phyloP scores from a whole-genome alignment of 768 basidiomycete species.

The Astraeus odoratus region DNA sequence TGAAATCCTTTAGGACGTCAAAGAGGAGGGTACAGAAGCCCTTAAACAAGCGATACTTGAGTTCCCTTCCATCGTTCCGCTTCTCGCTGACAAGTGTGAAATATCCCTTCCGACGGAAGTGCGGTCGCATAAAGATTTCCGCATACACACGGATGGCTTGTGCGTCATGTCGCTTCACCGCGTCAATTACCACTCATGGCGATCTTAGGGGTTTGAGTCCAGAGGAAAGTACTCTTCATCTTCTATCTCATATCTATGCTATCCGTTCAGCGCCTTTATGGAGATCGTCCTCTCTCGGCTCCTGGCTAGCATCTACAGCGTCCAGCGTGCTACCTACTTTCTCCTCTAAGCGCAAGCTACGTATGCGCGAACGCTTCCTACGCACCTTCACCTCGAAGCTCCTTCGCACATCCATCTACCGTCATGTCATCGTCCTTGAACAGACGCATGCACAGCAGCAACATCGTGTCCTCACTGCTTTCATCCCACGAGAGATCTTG shows the following conservation, averaged over 20 bases:
- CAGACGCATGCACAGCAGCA: slow-evolving; percentile 36
- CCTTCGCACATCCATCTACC: slow-evolving; percentile 51
- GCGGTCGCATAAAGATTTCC: slow-evolving; percentile 55
- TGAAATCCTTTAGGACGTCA: slow-evolving; percentile 36
- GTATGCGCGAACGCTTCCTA: slow-evolving; percentile 23
- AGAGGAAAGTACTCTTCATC: slow-evolving; percentile 50
- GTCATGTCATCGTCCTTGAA: slow-evolving; percentile 76
- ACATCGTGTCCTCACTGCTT: slow-evolving; percentile 50
- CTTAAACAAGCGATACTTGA: slow-evolving; percentile 65
- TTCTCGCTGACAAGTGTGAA: slow-evolving; percentile 84
- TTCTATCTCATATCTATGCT: slow-evolving; percentile 85
- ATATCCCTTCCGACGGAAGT: slow-evolving; percentile 52
- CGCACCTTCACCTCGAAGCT: slow-evolving; percentile 33
- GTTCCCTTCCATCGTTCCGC: slow-evolving; percentile 77
- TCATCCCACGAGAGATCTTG: slow-evolving; percentile 57
- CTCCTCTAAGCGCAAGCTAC: slow-evolving; percentile 27
- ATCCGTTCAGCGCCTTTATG: slow-evolving; percentile 71
- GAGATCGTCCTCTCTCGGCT: slow-evolving; percentile 59
- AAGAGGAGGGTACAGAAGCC: slow-evolving; percentile 52
- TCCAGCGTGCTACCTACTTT: slow-evolving; percentile 27
- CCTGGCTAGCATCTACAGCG: slow-evolving; percentile 68
- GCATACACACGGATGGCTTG: slow-evolving; percentile 62
- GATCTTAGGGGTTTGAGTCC: slow-evolving; percentile 29
- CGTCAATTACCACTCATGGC: slow-evolving; percentile 7
- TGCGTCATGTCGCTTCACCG: slow-evolving; percentile 25